These are phyloP conservation scores for Pichia cabralensis DNA, from an alignment of 805 yeast species.

Conservation along the genomic window DNA sequence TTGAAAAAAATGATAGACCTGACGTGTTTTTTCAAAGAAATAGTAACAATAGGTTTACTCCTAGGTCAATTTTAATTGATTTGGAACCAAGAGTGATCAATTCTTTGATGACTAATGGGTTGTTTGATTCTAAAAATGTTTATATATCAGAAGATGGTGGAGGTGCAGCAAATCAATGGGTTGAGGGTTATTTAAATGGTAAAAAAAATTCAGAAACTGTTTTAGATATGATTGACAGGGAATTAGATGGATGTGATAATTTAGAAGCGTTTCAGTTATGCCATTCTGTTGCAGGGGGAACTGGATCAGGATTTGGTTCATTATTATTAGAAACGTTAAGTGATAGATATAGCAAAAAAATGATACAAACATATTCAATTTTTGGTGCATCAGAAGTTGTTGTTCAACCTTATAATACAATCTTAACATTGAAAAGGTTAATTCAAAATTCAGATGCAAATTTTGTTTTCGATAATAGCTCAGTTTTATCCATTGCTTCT, in stretches of 20 bases:
- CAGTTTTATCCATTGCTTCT: constrained; percentile 64
- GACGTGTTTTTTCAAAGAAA: constrained; percentile 74
- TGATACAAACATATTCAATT: constrained; percentile 76
- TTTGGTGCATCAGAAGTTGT: constrained; percentile 94
- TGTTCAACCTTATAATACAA: constrained; percentile 91
- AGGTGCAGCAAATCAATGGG: constrained; percentile 97
- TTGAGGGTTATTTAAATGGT: constrained; percentile 77
- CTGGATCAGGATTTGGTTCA: constrained; percentile 89
- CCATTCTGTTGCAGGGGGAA: constrained; percentile 97
- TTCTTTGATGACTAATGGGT: constrained; percentile 34
- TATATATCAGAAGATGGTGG: constrained; percentile 73
- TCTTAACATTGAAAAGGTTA: constrained; percentile 70
- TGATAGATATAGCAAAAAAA: constrained; percentile 76
- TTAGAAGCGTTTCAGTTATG: constrained; percentile 83
- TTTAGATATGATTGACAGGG: constrained; percentile 76
- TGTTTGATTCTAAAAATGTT: constrained; percentile 77
- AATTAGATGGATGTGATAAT: constrained; percentile 82
- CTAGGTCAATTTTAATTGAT: constrained; percentile 78
- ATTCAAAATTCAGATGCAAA: constrained; percentile 73
- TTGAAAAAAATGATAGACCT: constrained; percentile 56
- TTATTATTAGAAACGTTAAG: constrained; percentile 58
- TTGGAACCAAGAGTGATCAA: constrained; percentile 83
- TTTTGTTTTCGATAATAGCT: constrained; percentile 86
- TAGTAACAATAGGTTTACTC: constrained; percentile 67
- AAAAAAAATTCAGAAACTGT: constrained; percentile 59